A percentile compares a stretch with the other conserved stretches of the same genome.
Evolutionary conservation across 768 basidiomycete species (phyloP).

Genomic region (Stropharia rugosoannulata): DNA sequence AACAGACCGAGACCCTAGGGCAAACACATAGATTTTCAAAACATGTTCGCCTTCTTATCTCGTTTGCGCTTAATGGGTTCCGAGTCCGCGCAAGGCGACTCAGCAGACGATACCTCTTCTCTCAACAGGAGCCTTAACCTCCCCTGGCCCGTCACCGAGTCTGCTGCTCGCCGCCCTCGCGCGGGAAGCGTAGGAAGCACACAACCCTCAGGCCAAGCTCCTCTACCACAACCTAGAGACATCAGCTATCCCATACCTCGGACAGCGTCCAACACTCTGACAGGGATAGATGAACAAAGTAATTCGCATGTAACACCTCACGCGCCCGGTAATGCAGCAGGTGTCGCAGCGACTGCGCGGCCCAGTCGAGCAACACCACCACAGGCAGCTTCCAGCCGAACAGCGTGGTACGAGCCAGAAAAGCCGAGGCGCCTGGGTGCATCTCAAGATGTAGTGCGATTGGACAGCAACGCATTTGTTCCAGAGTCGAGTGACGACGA

Average conservation of each 20-base stretch:
- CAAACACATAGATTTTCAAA: neutral
- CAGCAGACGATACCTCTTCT: slow-evolving; percentile 17
- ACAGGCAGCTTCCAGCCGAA: neutral
- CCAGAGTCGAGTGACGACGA: slow-evolving; percentile 5
- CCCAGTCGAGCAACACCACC: slow-evolving; percentile 12
- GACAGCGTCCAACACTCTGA: slow-evolving; percentile 29
- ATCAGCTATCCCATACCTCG: slow-evolving; percentile 37
- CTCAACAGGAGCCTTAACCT: slow-evolving; percentile 20
- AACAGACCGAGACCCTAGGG: neutral
- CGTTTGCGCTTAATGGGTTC: slow-evolving; percentile 17
- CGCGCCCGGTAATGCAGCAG: slow-evolving; percentile 11
- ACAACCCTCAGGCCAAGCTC: neutral
- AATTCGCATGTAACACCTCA: slow-evolving; percentile 1
- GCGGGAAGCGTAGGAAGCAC: neutral
- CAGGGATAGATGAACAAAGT: slow-evolving; percentile 24
- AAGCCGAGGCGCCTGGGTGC: slow-evolving; percentile 12
- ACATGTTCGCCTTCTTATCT: slow-evolving; percentile 28
- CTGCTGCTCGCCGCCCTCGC: slow-evolving; percentile 11
- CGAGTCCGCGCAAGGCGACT: slow-evolving; percentile 8
- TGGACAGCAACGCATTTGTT: slow-evolving; percentile 13
- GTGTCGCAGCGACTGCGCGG: slow-evolving; percentile 23
- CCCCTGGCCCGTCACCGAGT: slow-evolving; percentile 27
- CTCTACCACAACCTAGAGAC: slow-evolving; percentile 16
- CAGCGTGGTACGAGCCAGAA: slow-evolving; percentile 16
- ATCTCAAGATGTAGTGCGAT: slow-evolving; percentile 20